Conservation (phyloP, 768 basidiomycete genomes). For the Suillus fuscotomentosus region DNA sequence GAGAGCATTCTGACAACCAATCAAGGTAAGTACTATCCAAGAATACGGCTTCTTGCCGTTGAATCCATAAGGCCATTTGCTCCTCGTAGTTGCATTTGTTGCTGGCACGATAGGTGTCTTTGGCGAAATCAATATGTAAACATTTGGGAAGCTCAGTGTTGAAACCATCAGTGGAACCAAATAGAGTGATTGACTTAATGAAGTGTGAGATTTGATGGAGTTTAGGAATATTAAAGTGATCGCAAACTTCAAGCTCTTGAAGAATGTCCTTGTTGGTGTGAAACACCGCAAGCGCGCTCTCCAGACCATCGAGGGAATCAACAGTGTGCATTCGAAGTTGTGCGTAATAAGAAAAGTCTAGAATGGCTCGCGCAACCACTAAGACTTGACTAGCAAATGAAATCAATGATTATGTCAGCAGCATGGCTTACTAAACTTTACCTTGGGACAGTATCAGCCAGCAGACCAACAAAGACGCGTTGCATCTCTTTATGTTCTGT, state of each 20-base stretch:
- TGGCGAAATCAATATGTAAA: background rate
- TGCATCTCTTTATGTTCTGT: slow-evolving; percentile 39
- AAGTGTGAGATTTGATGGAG: slow-evolving; percentile 33
- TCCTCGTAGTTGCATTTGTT: background rate
- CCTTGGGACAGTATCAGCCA: slow-evolving; percentile 24
- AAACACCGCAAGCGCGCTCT: no score
- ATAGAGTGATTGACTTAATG: slow-evolving; percentile 18
- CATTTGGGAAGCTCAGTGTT: background rate
- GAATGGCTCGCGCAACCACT: no score
- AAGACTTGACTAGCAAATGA: slow-evolving; percentile 23
- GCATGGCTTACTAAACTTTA: slow-evolving; percentile 11
- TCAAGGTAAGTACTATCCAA: background rate
- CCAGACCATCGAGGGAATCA: no score
- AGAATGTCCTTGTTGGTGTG: slow-evolving; percentile 26
- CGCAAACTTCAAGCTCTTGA: slow-evolving; percentile 18
- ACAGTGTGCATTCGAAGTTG: no score
- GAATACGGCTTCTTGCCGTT: background rate
- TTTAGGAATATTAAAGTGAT: slow-evolving; percentile 39
- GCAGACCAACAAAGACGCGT: slow-evolving; percentile 29
- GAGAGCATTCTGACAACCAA: background rate
- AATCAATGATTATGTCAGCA: no score
- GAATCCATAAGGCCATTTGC: background rate
- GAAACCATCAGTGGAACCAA: slow-evolving; percentile 8
- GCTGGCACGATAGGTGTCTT: background rate
- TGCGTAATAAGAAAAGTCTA: no score